Percentiles rank a stretch among this genome's conserved stretches.
Conservation (phyloP, 352 stramenopile species). For the Elongisporangium prolatum region DNA sequence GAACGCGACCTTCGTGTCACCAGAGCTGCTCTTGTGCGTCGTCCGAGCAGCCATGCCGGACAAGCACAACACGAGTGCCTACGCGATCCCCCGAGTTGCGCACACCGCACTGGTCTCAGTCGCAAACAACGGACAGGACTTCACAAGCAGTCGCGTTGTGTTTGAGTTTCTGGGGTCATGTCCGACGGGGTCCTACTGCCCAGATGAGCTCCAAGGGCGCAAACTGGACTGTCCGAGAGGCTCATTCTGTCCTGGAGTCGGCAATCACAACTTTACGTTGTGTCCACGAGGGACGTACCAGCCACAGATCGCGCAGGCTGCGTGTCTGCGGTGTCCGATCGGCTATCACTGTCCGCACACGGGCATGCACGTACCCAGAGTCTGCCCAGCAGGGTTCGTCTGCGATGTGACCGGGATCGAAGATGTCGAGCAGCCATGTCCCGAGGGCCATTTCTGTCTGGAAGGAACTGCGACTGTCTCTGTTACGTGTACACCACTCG, state of each 20-base stretch:
- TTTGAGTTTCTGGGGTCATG: conserved; percentile 82
- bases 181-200: conserved; percentile 88
- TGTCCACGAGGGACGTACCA: conserved; percentile 95
- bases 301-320: conserved; percentile 54
- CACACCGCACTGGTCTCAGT: conserved; percentile 79
- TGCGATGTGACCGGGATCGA: conserved; percentile 94
- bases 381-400: conserved; percentile 93
- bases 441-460: conserved; percentile 93
- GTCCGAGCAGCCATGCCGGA: conserved; percentile 35
- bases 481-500: conserved; percentile 74
- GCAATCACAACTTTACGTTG: conserved; percentile 91
- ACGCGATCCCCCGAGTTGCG: conserved; percentile 12
- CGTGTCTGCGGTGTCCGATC: conserved; percentile 92
- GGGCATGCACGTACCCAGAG: conserved; percentile 89
- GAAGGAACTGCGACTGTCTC: conserved; percentile 93
- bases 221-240: conserved; percentile 65
- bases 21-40: conserved; percentile 88
- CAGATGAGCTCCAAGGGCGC: conserved; percentile 32
- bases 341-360: conserved; percentile 93
- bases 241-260: conserved; percentile 67
- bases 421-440: conserved; percentile 90
- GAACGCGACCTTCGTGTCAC: conserved; percentile 83
- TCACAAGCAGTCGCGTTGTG: conserved; percentile 66
- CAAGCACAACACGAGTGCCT: conserved; percentile 17
- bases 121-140: conserved; percentile 95